A percentile compares a stretch with the other conserved stretches of the same genome.
phyloP scores from a whole-genome alignment of 202 grass and related monocot species.

The Schoenoplectus triqueter region DNA sequence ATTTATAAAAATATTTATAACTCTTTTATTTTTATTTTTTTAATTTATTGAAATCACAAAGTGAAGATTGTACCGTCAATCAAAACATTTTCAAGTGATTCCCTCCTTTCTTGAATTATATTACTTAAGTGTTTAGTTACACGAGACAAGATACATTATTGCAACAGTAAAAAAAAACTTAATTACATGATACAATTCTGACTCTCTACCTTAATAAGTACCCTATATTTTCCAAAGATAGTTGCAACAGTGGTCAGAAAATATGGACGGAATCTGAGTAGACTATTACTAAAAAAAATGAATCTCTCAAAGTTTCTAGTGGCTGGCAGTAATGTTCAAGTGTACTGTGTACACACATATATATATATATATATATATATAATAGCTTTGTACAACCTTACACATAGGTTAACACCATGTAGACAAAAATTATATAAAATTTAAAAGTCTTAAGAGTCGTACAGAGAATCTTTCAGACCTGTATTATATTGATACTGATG shows the following conservation, averaged over 20 bases:
- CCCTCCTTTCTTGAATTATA: too few relatives aligned
- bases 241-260: background rate
- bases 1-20: too few relatives aligned
- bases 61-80: too few relatives aligned
- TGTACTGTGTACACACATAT: background rate
- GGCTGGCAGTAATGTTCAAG: background rate
- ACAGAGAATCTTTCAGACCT: conserved; percentile 33
- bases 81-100: too few relatives aligned
- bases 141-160: too few relatives aligned
- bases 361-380: too few relatives aligned
- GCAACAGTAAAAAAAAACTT: too few relatives aligned
- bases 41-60: too few relatives aligned
- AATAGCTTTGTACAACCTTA: conserved; percentile 20
- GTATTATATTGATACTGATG: conserved; percentile 25
- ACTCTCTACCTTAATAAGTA: background rate
- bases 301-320: background rate
- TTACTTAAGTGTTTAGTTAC: too few relatives aligned
- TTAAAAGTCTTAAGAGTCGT: background rate
- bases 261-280: background rate
- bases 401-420: conserved; percentile 8
- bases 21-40: too few relatives aligned
- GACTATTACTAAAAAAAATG: background rate
- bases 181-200: background rate
- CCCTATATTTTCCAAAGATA: background rate
- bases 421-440: conserved; percentile 8